These are phyloP conservation scores for Azolla pinnata DNA, from an alignment of 75 land plant genomes.

Conservation along the genomic window DNA sequence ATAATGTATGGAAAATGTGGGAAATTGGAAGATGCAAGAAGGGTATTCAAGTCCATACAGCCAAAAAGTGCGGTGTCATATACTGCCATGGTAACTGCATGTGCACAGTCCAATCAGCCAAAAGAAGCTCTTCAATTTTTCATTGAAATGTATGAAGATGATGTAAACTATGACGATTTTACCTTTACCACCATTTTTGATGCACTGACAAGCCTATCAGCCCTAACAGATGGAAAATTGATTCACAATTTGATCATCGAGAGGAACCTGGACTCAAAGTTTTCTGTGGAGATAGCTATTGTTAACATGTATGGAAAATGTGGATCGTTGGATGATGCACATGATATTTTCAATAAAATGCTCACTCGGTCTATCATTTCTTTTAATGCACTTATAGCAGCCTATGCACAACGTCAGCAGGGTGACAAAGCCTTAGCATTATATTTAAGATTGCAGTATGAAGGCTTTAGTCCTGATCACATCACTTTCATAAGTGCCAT, in stretches of 20 bases:
- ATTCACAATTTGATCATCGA: slow-evolving; percentile 20
- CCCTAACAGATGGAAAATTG: slow-evolving; percentile 13
- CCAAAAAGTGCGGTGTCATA: slow-evolving; percentile 28
- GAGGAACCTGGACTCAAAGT: slow-evolving; percentile 16
- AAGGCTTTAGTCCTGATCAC: slow-evolving; percentile 16
- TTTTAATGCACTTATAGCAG: slow-evolving; percentile 36
- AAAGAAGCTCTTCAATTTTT: slow-evolving; percentile 23
- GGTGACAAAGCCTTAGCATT: slow-evolving; percentile 11
- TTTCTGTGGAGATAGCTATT: slow-evolving; percentile 20
- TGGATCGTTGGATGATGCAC: slow-evolving; percentile 9
- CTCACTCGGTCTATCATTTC: slow-evolving; percentile 22
- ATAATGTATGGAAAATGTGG: slow-evolving; percentile 40
- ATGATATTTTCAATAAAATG: slow-evolving; percentile 18
- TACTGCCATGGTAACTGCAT: slow-evolving; percentile 32
- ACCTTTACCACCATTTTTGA: slow-evolving; percentile 28
- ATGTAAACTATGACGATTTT: slow-evolving; percentile 12
- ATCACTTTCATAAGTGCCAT: slow-evolving; percentile 27
- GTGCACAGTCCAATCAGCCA: slow-evolving; percentile 13
- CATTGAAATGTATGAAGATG: slow-evolving; percentile 20
- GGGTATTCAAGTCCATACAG: slow-evolving; percentile 23
- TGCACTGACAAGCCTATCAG: background rate
- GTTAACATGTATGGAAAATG: slow-evolving; percentile 28
- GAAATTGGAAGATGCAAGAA: slow-evolving; percentile 19
- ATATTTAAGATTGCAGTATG: slow-evolving; percentile 21
- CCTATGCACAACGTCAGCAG: slow-evolving; percentile 16